Evolutionary conservation across 495 filamentous ascomycete genomes (phyloP).

Genomic region (Podospora anserina): DNA sequence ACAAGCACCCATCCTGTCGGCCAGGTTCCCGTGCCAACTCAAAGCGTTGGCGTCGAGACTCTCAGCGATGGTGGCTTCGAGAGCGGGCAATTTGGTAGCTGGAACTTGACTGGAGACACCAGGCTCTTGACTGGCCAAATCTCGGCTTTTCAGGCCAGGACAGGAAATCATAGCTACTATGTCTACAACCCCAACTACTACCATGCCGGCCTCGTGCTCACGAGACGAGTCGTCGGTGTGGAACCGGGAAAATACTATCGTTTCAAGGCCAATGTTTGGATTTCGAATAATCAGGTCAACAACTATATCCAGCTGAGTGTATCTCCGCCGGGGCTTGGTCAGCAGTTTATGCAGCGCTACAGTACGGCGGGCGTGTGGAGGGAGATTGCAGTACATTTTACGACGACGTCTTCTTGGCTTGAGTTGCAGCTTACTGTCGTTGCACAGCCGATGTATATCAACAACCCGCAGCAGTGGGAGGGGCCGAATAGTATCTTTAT

Average conservation of each 20-base stretch:
- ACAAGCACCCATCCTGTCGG: conserved; percentile 9
- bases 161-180: background rate
- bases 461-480: background rate
- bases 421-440: background rate
- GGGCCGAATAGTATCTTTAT: background rate
- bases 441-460: background rate
- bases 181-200: background rate
- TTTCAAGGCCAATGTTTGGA: background rate
- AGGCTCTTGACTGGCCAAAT: background rate
- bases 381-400: background rate
- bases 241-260: background rate
- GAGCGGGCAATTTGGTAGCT: background rate
- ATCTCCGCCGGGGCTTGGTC: background rate
- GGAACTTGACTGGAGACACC: background rate
- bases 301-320: background rate
- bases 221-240: background rate
- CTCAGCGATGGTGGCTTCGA: conserved; percentile 12
- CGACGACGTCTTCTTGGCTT: background rate
- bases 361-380: background rate
- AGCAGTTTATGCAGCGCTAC: background rate
- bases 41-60: conserved; percentile 11
- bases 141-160: background rate
- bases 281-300: background rate
- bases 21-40: conserved; percentile 3
- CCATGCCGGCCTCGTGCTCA: background rate